Base-by-base conservation (phyloP, 495 filamentous ascomycete species). In the Xylaria flabelliformis region DNA sequence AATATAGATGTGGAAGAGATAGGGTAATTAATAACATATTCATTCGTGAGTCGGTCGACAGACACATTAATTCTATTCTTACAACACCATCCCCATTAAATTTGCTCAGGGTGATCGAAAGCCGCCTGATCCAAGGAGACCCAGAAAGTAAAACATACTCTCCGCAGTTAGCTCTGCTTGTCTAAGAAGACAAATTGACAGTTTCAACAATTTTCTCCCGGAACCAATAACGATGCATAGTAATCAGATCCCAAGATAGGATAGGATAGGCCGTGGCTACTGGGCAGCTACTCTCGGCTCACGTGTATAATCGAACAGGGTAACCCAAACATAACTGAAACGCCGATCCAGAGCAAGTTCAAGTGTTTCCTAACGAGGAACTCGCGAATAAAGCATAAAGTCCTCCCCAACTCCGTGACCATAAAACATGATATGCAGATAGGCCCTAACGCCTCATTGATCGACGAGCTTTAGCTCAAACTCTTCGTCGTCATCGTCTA, bases 381-480 rank as follows among this genome's bases (percentile, higher is more conserved):
- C 26, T 32, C 26, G 10, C 21, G 17, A 7, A 56, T 10, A 10
- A 17, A 12, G 17, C 24, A 12, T n/a, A 3, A 51, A 51, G n/a
- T 17, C 53, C 58, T 10, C 6, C 3, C 3, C 1, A 17, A 10
- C 19, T 24, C 62, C 3, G 34, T n/a, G 32, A 34, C 19, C 19
- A 67, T 53, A 41, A 65, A 26, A 67, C 64, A 39, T 12, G 64
- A 39, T 5, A 39, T 61, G 32, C 5, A 39, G n/a, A 39, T 21
- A 61, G 34, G 56, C 56, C n/a, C 39, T 61, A 56, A 56, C 53
- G 53, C 53, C 24, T 56, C 26, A 17, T 66, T 41, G 58, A 51
- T 84, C 80, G n/a, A 78, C 68, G 15, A 84, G 75, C 19, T 81
- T 80, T 13, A 85, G 73, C 73, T 84, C 81, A 29, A 85, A 83